Percentiles rank a stretch among this genome's conserved stretches.
Conservation (phyloP, 1,284 basidiomycete species). For the Bothia castanella region DNA sequence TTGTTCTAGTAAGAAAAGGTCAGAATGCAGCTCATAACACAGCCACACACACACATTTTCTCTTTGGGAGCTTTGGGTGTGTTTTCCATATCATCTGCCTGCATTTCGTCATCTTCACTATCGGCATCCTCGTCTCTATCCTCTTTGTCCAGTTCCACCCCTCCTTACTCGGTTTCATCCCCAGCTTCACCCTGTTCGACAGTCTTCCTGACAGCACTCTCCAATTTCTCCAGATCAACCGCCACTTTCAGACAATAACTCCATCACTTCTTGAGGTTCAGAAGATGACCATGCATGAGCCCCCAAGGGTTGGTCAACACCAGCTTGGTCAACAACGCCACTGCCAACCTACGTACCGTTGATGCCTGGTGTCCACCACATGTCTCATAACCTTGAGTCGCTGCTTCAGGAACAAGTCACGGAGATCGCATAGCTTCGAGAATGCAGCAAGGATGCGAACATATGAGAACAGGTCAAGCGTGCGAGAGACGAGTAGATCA, state of each 20-base stretch:
- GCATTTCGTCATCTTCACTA: constrained; percentile 34
- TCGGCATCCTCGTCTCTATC: constrained; percentile 37
- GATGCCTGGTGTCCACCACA: constrained; percentile 72
- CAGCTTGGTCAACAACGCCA: constrained; percentile 74
- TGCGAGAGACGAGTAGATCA: too few species aligned
- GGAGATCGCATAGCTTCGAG: too few species aligned
- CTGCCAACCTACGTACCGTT: constrained; percentile 82
- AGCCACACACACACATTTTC: constrained; percentile 20
- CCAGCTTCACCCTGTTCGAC: constrained; percentile 43
- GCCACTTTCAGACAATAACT: constrained; percentile 65
- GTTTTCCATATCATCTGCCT: constrained; percentile 28
- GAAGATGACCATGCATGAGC: constrained; percentile 76
- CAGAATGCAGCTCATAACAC: not conserved
- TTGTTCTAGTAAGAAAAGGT: constrained; percentile 24
- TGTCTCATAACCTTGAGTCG: too few species aligned
- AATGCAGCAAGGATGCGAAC: too few species aligned
- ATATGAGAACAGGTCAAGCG: too few species aligned
- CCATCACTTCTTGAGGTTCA: constrained; percentile 76
- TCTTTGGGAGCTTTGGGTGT: constrained; percentile 33
- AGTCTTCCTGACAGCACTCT: constrained; percentile 52
- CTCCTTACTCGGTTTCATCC: constrained; percentile 39
- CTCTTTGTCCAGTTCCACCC: constrained; percentile 35
- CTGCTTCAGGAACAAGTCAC: too few species aligned
- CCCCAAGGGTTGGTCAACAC: constrained; percentile 91
- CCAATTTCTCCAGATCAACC: constrained; percentile 58